Base-by-base conservation (phyloP, 176 grass and related monocot genomes). In the Triticum turgidum region DNA sequence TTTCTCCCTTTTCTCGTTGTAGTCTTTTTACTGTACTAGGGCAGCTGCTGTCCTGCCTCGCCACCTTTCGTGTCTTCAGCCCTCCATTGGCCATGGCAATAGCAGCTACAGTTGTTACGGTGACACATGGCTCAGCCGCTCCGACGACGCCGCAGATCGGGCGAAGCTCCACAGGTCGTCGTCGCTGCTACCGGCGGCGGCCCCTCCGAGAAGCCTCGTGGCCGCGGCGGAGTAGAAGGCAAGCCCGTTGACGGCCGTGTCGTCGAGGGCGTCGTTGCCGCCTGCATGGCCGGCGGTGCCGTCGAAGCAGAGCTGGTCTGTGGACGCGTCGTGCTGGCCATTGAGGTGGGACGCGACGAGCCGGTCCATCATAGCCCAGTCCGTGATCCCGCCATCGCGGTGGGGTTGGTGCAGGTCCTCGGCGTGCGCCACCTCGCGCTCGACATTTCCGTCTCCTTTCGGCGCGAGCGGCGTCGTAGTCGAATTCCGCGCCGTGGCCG, bases 261-360 rank as follows among this genome's bases (percentile, higher is more conserved):
- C 34, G 85, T 13, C 47, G 68, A 66, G 24, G 73, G 54, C 69
- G 73, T 44, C 34, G 51, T 7, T 69, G 14, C 29, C 10, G 22
- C 35, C 69, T 17, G 44, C 14, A 52, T 76, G 47, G 25, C 52
- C 37, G 6, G 35, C 8, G 39, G 12, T 65, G 35, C 67, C 47
- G 32, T 95, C 90, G 79, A 92, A 95, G 89, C 95, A 93, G 30
- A 93, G 91, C 61, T 83, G 91, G 44, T 86, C 85, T 0, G 85
- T 66, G 20, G 92, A n/a, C 29, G 80, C 34, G 25, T 97, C 92
- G 61, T 87, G n/a, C n/a, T 90, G 89, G 61, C 94, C 97, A 67
- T 99, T 94, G 52, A 99, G 97, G 83, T 99, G 97, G 3, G 92
- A 99, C 2, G 97, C 96, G 9, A 98, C 93, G 5, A 98, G 93